These are phyloP conservation scores for Fusarium pseudonygamai DNA, from an alignment of 2,329 filamentous ascomycete species.

Conservation along the genomic window DNA sequence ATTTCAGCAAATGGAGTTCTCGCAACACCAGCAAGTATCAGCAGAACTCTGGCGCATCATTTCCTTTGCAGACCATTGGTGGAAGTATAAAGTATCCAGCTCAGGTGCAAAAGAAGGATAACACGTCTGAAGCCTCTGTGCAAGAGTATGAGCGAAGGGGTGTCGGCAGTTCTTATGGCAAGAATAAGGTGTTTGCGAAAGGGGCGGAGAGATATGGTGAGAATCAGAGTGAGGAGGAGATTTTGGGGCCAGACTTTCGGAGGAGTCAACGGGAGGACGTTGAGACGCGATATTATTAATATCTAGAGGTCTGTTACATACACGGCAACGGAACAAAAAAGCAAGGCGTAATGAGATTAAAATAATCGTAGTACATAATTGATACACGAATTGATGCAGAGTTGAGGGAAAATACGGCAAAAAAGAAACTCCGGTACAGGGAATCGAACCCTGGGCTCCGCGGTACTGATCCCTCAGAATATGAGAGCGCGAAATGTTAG, in stretches of 20 bases:
- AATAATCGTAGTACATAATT: not conserved
- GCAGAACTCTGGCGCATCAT: slow-evolving; percentile 20
- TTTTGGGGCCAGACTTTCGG: slow-evolving; percentile 30
- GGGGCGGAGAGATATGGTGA: not conserved
- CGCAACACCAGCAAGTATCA: slow-evolving; percentile 38
- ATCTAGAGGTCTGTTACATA: accelerated
- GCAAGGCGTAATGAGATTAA: not conserved
- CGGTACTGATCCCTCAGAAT: slow-evolving; percentile 38
- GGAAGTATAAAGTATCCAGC: slow-evolving; percentile 14
- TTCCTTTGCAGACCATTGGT: slow-evolving; percentile 27
- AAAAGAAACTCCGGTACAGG: slow-evolving; percentile 37
- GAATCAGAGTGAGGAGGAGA: slow-evolving; percentile 37
- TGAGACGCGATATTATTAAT: not conserved
- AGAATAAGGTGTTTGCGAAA: slow-evolving; percentile 2
- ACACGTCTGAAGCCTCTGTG: not conserved
- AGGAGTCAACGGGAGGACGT: slow-evolving; percentile 11
- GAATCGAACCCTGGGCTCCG: slow-evolving; percentile 44
- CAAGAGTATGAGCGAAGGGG: slow-evolving; percentile 19
- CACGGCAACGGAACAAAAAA: too few species aligned
- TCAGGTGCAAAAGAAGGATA: not conserved
- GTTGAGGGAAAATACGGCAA: accelerated
- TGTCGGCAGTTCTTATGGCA: not conserved
- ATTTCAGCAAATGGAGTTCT: slow-evolving; percentile 31
- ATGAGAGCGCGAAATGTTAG: slow-evolving; percentile 48
- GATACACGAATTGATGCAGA: not conserved